Evolutionary conservation across 129 eudicot species (phyloP), one percentile per base, ranked within the genome.

Genomic region (Flaveria linearis): DNA sequence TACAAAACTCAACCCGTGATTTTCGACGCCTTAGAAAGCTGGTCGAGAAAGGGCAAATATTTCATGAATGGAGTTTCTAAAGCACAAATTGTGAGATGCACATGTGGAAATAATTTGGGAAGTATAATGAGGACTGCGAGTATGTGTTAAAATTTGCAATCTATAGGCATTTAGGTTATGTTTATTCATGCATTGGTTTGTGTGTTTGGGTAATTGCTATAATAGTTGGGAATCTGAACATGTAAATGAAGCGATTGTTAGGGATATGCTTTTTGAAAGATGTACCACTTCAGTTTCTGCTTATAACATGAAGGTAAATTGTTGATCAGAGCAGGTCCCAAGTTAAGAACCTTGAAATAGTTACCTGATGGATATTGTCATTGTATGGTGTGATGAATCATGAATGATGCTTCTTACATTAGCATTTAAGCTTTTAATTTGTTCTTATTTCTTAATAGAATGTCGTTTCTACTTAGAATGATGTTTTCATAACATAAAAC

Each of bases 261-360:
- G 49, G 69, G 61, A 52, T 52, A 52, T 71, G 64, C 5, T 51
- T 14, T 75, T 22, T n/a, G 17, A 46, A 61, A 25, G 18, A 15
- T 62, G 47, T 75, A 1, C 47, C 47, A 46, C 50, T 49, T 62
- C 50, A 49, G 39, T 39, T 46, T 47, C 9, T 62, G 79, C 50
- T 11, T 26, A 63, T 15, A 42, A 16, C 18, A 45, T 58, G 69
- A 60, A 43, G 57, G 4, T 74, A 2, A 58, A 2, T 43, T 46
- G n/a, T 60, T 39, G 20, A 1, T 73, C 13, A 73, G n/a, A 22
- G 55, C 53, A 41, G 69, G 36, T 42, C 42, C 56, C 56, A 41
- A 73, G 43, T 20, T 41, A 41, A 73, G 22, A 39, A 57, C 22
- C n/a, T 23, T 39, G 39, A 41, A 39, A 73, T 57, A 73, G 69